Base-by-base conservation (phyloP, 768 basidiomycete species). In the Tubosaeta sp. region DNA sequence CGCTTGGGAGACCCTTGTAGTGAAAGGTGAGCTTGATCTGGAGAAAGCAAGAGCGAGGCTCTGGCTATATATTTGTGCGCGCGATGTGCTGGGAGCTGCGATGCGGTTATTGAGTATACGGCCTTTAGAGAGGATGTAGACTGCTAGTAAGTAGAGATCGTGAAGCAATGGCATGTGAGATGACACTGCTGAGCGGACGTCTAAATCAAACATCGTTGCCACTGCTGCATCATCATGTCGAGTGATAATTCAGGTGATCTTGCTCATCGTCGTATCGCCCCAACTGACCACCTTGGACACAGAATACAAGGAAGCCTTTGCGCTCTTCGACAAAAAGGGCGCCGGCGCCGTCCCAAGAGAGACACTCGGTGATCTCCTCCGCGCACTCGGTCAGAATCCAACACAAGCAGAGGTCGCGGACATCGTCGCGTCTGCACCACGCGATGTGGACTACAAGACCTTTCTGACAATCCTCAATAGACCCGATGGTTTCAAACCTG, bases 231-330 rank as follows among this genome's bases (percentile, higher is more conserved):
- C 29, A 29, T 29, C 38, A 43, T 43, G 42, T 26, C 42, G 73
- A 78, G 75, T 64, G 79, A 81, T 55, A 81, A 81, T 72, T 77
- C 80, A 70, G 79, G 79, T 63, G 34, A 11, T 45, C 6, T 74
- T 19, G 5, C 43, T 22, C 42, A 4, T 22, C 19, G 6, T 41
- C 6, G 19, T 11, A 11, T 37, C 60, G 32, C 35, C 35, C 27
- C 4, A 17, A 35, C 42, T 53, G 35, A 65, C 55, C 13, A 9
- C 33, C 44, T 9, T 13, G 10, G 52, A 52, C 39, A n/a, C 72
- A 91, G 93, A 95, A 72, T 95, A 95, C 78, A 91, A 92, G 65
- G 93, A 97, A 71, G 95, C 95, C 2, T 97, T 97, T 64, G 94
- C 97, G 42, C 84, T 99, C 31, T 98, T 97, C 70, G 97, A 99